Evolutionary conservation across 768 basidiomycete genomes (phyloP).

Genomic region (Hygrocybe punicea): DNA sequence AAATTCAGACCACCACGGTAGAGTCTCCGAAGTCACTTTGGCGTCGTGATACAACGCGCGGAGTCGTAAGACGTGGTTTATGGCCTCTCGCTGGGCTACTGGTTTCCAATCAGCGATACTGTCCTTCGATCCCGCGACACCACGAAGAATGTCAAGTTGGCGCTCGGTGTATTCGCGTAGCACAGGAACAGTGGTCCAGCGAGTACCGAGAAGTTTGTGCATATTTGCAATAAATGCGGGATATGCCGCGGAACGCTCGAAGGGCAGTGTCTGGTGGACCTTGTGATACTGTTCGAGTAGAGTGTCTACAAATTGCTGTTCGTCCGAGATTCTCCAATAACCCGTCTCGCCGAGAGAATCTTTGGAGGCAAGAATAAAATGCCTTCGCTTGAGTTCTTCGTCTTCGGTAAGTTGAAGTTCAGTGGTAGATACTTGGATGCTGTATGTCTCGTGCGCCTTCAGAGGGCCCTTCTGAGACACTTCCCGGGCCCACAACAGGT

Average conservation of each 20-base stretch:
- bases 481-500: conserved; percentile 15
- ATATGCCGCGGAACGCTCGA: conserved; percentile 12
- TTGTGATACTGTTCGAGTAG: conserved; percentile 14
- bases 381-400: conserved; percentile 14
- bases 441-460: conserved; percentile 12
- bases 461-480: conserved; percentile 12
- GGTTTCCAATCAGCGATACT: too few relatives aligned
- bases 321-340: conserved; percentile 17
- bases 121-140: background rate
- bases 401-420: conserved; percentile 8
- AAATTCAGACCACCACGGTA: conserved; percentile 18
- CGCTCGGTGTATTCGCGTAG: conserved; percentile 11
- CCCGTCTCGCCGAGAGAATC: conserved; percentile 7
- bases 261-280: conserved; percentile 9
- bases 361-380: conserved; percentile 10
- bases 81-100: too few relatives aligned
- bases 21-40: conserved; percentile 1
- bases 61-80: background rate
- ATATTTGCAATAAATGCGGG: conserved; percentile 13
- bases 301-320: conserved; percentile 13
- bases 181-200: conserved; percentile 13
- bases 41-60: conserved; percentile 5
- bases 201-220: conserved; percentile 12
- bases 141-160: conserved; percentile 15
- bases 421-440: background rate